Percentiles rank a stretch among this genome's conserved stretches.
Conservation (phyloP, 768 basidiomycete genomes). For the Coprinopsis sp. region DNA sequence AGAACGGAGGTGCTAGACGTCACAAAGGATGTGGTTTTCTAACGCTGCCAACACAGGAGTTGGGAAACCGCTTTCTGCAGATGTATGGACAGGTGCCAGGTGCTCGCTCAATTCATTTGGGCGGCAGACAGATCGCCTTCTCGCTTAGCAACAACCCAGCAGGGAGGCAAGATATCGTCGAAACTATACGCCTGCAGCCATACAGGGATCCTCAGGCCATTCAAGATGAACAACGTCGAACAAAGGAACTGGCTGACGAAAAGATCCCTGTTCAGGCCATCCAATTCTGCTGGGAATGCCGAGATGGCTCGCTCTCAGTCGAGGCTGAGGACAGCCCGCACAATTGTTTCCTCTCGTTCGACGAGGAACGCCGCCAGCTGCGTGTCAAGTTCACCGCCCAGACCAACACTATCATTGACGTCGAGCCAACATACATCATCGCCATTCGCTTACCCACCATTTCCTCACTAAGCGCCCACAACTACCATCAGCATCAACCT, state of each 20-base stretch:
- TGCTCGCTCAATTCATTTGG: slow-evolving; percentile 22
- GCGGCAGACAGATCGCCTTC: slow-evolving; percentile 30
- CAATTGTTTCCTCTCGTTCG: slow-evolving; percentile 31
- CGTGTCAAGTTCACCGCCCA: slow-evolving; percentile 29
- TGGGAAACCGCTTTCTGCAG: slow-evolving; percentile 39
- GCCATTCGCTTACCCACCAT: slow-evolving; percentile 44
- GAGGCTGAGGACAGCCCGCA: slow-evolving; percentile 27
- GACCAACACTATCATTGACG: slow-evolving; percentile 4
- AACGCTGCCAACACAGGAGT: slow-evolving; percentile 38
- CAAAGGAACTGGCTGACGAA: slow-evolving; percentile 23
- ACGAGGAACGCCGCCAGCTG: slow-evolving; percentile 43
- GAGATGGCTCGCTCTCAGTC: slow-evolving; percentile 52
- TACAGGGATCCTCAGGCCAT: slow-evolving; percentile 37
- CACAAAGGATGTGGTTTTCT: slow-evolving; percentile 43
- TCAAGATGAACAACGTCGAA: slow-evolving; percentile 29
- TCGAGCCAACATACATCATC: slow-evolving; percentile 24
- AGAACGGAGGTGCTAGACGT: slow-evolving; percentile 16
- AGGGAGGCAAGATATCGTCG: slow-evolving; percentile 31
- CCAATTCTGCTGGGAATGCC: slow-evolving; percentile 61
- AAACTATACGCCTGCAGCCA: slow-evolving; percentile 32
- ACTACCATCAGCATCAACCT: slow-evolving; percentile 25
- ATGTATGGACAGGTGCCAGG: slow-evolving; percentile 28
- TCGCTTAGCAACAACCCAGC: slow-evolving; percentile 22
- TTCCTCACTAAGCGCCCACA: slow-evolving; percentile 30
- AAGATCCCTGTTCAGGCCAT: slow-evolving; percentile 32